A percentile compares a stretch with the other conserved stretches of the same genome.
phyloP scores from a whole-genome alignment of 2,329 filamentous ascomycete species.

The Clonostachys byssicola region DNA sequence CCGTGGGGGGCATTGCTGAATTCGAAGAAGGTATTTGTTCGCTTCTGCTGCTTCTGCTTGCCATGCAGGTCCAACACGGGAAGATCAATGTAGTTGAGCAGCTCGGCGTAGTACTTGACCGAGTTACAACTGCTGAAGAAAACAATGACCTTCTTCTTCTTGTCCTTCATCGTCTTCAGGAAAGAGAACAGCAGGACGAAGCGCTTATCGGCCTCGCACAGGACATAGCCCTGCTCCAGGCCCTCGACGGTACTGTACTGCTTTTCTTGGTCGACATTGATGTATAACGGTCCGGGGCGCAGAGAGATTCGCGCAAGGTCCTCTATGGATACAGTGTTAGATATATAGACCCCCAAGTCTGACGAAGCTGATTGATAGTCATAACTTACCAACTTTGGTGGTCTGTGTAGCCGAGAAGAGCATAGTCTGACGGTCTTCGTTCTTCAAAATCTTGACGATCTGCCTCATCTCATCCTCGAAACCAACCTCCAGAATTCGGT shows the following conservation, averaged over 20 bases:
- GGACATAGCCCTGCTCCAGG: slow-evolving; percentile 91
- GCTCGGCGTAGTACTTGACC: slow-evolving; percentile 92
- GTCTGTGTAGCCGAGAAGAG: slow-evolving; percentile 99
- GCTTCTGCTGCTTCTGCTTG: slow-evolving; percentile 98
- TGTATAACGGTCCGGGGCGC: slow-evolving; percentile 85
- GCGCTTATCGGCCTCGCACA: slow-evolving; percentile 89
- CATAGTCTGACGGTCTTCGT: slow-evolving; percentile 87
- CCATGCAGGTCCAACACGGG: slow-evolving; percentile 84
- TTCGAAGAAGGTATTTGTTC: slow-evolving; percentile 98
- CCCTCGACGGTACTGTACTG: slow-evolving; percentile 90
- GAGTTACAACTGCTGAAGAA: slow-evolving; percentile 92
- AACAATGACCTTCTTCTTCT: slow-evolving; percentile 96
- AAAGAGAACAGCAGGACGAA: slow-evolving; percentile 95
- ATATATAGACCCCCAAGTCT: background rate
- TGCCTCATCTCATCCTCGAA: slow-evolving; percentile 99
- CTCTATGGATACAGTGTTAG: slow-evolving; percentile 41
- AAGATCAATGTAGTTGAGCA: slow-evolving; percentile 96
- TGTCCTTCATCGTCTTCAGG: slow-evolving; percentile 70
- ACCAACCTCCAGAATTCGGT: slow-evolving; percentile 92
- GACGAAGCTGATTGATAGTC: background rate
- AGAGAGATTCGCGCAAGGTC: slow-evolving; percentile 93
- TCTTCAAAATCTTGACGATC: slow-evolving; percentile 83
- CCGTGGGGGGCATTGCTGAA: slow-evolving; percentile 76
- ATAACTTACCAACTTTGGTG: slow-evolving; percentile 67
- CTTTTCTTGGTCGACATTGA: slow-evolving; percentile 91